These are phyloP conservation scores for Crithidia fasciculata DNA, from an alignment of 208 protist genomes.

Conservation along the genomic window DNA sequence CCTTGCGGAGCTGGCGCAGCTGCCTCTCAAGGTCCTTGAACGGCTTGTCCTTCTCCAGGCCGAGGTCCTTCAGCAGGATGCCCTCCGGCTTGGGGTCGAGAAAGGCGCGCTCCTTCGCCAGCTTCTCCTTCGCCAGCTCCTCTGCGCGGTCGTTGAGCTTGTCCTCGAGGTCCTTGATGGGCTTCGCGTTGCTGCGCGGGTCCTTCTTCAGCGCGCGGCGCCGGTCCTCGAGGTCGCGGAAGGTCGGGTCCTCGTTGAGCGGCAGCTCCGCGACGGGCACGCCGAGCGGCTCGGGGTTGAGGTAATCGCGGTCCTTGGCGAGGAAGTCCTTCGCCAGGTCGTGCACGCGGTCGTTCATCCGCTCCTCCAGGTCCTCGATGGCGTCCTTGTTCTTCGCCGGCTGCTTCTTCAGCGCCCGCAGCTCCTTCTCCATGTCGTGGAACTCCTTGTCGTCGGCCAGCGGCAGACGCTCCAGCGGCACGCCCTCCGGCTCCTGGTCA, in stretches of 20 bases:
- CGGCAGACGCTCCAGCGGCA: slow-evolving; percentile 64
- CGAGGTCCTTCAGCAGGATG: slow-evolving; percentile 64
- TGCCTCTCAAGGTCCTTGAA: slow-evolving; percentile 74
- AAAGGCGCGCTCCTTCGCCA: slow-evolving; percentile 74
- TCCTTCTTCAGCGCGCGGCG: slow-evolving; percentile 65
- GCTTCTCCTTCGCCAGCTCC: slow-evolving; percentile 61
- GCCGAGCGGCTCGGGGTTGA: slow-evolving; percentile 76
- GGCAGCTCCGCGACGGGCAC: slow-evolving; percentile 66
- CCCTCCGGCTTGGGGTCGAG: slow-evolving; percentile 77
- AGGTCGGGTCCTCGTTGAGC: slow-evolving; percentile 65
- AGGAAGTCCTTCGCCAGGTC: slow-evolving; percentile 72
- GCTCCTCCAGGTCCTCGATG: slow-evolving; percentile 66
- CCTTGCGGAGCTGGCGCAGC: slow-evolving; percentile 45
- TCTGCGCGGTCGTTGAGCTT: slow-evolving; percentile 68
- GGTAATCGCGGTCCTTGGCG: slow-evolving; percentile 52
- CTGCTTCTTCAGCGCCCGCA: slow-evolving; percentile 69
- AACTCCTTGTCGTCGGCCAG: slow-evolving; percentile 72
- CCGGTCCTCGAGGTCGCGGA: slow-evolving; percentile 55
- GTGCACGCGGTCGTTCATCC: slow-evolving; percentile 74
- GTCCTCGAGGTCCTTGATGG: slow-evolving; percentile 54
- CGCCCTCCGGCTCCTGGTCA: slow-evolving; percentile 62
- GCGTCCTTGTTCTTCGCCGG: slow-evolving; percentile 65
- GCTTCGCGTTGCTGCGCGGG: slow-evolving; percentile 25
- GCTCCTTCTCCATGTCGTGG: slow-evolving; percentile 65
- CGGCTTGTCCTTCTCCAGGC: slow-evolving; percentile 65